A percentile compares a stretch with the other conserved stretches of the same genome.
phyloP scores from a whole-genome alignment of 768 basidiomycete genomes.

The Tulasnella sp. region DNA sequence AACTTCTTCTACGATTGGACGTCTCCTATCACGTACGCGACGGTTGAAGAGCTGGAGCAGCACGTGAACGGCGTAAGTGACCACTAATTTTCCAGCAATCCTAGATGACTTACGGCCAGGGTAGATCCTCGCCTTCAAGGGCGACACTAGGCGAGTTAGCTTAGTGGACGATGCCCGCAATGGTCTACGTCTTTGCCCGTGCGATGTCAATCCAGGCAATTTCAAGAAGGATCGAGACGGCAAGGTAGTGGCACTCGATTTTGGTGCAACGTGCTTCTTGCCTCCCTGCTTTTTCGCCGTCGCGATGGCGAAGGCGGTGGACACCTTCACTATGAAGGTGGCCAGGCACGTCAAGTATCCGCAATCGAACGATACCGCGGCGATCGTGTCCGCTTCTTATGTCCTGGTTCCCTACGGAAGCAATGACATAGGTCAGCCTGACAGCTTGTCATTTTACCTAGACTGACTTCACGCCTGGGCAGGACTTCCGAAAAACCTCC shows the following conservation, averaged over 20 bases:
- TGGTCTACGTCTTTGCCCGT: neutral
- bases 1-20: too few species aligned
- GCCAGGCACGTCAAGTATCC: conserved; percentile 19
- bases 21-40: neutral
- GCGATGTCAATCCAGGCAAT: neutral
- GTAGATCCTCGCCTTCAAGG: neutral
- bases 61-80: conserved; percentile 30
- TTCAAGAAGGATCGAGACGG: conserved; percentile 15
- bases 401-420: neutral
- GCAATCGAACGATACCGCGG: neutral
- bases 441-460: too few species aligned
- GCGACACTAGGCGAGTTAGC: neutral
- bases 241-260: conserved; percentile 9
- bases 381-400: conserved; percentile 11
- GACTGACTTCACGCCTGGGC: too few species aligned
- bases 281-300: conserved; percentile 18
- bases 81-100: neutral
- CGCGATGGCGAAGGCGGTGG: conserved; percentile 2
- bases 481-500: too few species aligned
- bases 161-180: neutral
- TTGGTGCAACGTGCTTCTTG: conserved; percentile 18
- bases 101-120: neutral
- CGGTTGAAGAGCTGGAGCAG: conserved; percentile 24
- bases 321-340: neutral
- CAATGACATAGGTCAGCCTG: neutral